Base-by-base conservation (phyloP, 208 protist species). In the Strigomonas oncopelti region DNA sequence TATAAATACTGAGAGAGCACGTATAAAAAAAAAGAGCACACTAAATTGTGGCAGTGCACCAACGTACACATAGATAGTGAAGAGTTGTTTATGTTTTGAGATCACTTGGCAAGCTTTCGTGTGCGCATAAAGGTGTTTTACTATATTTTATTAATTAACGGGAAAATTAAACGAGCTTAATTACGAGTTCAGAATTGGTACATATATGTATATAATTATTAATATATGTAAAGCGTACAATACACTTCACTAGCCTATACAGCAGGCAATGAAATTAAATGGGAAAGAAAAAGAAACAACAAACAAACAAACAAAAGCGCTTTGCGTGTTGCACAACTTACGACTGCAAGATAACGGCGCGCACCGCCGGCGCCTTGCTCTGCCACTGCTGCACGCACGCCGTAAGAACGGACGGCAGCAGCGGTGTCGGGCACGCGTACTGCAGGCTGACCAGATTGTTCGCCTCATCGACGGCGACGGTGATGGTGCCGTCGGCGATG, bases 401-500 rank as follows among this genome's bases (percentile, higher is more conserved):
- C 16, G 48, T 61, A 34, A 94, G 68, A 28, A 74, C 71, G n/a
- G 69, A 56, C 3, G 72, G 45, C 38, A 78, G 46, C 52, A 93
- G 65, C 55, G 88, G 81, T 65, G 69, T 80, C 16, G 60, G 71
- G 36, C 85, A 80, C 11, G 72, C 62, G 18, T 91, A 83, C 36
- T 84, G 58, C 25, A 94, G 59, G 5, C 77, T 61, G 1, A 94
- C 65, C 25, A 94, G 59, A 27, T 73, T 46, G 16, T 71, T 78
- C 0, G n/a, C 46, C 66, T 89, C 89, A 60, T 83, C 77, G 24
- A 95, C 62, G 5, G 72, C 77, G 13, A 95, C 69, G 14, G 83
- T 95, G 18, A 91, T 60, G 13, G 83, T 55, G 16, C 75, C 82
- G 45, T 90, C 86, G 36, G 71, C 74, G 5, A 90, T 77, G 55